Evolutionary conservation across 768 basidiomycete genomes (phyloP).

Genomic region (Brasilioporus rufonigricans): DNA sequence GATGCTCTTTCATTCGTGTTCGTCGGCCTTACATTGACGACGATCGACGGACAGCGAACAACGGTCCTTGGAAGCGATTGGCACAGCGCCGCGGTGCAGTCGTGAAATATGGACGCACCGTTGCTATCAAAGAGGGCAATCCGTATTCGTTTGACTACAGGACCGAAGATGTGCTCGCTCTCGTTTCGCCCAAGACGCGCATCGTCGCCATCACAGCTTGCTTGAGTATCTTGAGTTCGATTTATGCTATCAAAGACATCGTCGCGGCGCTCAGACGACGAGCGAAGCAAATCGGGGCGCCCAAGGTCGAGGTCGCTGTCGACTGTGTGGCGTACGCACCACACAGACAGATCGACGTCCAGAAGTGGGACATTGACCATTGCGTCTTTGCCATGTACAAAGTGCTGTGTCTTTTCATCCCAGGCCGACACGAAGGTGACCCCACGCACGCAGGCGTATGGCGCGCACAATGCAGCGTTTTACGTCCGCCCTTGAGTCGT

Average conservation of each 20-base stretch:
- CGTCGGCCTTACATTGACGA: background rate
- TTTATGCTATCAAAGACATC: constrained; percentile 59
- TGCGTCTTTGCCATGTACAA: constrained; percentile 75
- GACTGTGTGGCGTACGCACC: constrained; percentile 83
- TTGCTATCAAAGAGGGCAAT: constrained; percentile 49
- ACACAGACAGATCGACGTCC: constrained; percentile 68
- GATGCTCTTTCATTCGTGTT: no score
- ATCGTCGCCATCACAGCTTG: constrained; percentile 72
- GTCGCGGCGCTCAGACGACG: constrained; percentile 49
- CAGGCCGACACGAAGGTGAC: background rate
- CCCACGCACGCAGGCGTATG: constrained; percentile 54
- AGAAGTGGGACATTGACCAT: constrained; percentile 76
- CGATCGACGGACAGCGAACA: constrained; percentile 51
- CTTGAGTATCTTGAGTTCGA: constrained; percentile 71
- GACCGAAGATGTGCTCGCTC: constrained; percentile 54
- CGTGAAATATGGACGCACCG: constrained; percentile 59
- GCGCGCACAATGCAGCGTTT: constrained; percentile 65
- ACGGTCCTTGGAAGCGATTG: constrained; percentile 73
- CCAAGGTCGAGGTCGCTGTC: constrained; percentile 63
- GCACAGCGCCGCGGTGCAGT: constrained; percentile 53
- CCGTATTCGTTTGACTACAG: constrained; percentile 63
- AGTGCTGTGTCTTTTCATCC: constrained; percentile 36
- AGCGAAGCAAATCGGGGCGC: constrained; percentile 50
- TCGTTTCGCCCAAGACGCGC: constrained; percentile 64
- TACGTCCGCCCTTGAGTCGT: constrained; percentile 56